phyloP scores from a whole-genome alignment of 2,329 filamentous ascomycete species.

The Nigrospora sphaerica region DNA sequence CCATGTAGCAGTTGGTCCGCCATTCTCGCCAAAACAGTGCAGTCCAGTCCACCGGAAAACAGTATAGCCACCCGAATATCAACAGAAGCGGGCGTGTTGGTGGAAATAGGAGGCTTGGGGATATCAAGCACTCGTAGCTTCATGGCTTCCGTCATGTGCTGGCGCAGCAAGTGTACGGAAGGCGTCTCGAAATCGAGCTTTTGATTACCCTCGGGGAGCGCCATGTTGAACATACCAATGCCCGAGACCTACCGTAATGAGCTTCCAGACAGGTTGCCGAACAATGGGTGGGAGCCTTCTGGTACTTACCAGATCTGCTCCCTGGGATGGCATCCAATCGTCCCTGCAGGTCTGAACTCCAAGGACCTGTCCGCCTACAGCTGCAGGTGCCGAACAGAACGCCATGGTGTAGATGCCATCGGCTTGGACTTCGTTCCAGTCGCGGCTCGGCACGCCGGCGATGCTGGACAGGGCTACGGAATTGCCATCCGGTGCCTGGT shows the following conservation, averaged over 20 bases:
- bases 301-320: slow-evolving; percentile 38
- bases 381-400: slow-evolving; percentile 26
- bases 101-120: slow-evolving; percentile 43
- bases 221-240: slow-evolving; percentile 45
- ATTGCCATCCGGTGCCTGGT: slow-evolving; percentile 29
- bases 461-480: slow-evolving; percentile 64
- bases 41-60: slow-evolving; percentile 93
- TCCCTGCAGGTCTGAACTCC: slow-evolving; percentile 12
- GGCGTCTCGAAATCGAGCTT: slow-evolving; percentile 31
- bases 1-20: slow-evolving; percentile 67
- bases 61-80: slow-evolving; percentile 65
- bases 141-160: slow-evolving; percentile 54
- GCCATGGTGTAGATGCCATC: slow-evolving; percentile 71
- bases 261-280: slow-evolving; percentile 24
- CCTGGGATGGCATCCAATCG: slow-evolving; percentile 24
- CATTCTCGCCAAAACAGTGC: slow-evolving; percentile 77
- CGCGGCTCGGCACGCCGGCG: slow-evolving; percentile 41
- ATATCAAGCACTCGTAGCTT: slow-evolving; percentile 58
- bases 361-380: slow-evolving; percentile 5
- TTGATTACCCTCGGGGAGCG: slow-evolving; percentile 24
- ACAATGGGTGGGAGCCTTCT: slow-evolving; percentile 3
- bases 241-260: slow-evolving; percentile 44
- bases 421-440: slow-evolving; percentile 77
- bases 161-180: slow-evolving; percentile 45
- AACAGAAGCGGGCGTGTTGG: slow-evolving; percentile 8